Base-by-base conservation (phyloP, 2,329 filamentous ascomycete genomes). In the Ustilaginoidea virens region DNA sequence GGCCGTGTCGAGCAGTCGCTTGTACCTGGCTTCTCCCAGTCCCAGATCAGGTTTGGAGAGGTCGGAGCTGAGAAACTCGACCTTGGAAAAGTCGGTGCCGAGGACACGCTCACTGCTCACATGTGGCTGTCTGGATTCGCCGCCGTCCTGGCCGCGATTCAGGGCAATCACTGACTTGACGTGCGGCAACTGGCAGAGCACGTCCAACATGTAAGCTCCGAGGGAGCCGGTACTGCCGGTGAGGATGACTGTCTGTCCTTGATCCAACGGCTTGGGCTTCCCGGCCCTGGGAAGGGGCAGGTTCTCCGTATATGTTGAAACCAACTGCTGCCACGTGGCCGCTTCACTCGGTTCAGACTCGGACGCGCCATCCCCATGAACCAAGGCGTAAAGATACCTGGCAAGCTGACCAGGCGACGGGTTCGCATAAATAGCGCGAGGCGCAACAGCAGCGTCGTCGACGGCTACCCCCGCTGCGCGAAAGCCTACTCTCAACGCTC, bases 201-300 rank as follows among this genome's bases (percentile, higher is more conserved):
- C 35, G 15, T 55, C 46, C 6, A 63, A 48, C 3, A 93, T 61
- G 45, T 85, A 90, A 0, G 80, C 69, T 11, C 85, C 86, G 12
- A 94, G 55, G 55, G 92, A 92, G 3, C 86, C 86, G 5, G 86
- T 93, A 3, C 79, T 81, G 15, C 86, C 86, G 2, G 85, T 93
- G 7, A 93, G 56, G 48, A 93, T 76, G 8, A 90, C 63, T 0
- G 77, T 83, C 35, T 57, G 37, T 31, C 47, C 32, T 32, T 53
- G 38, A 10, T 40, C 32, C 4, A 36, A 30, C 1, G 49, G 42
- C 12, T 39, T 30, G 2, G 45, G 37, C 19, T 48, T 43, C n/a
- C 31, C 25, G 4, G 27, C 13, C 1, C 23, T 33, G 2, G 41
- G 33, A 2, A 26, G 23, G 2, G 41, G 41, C 1, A 54, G 41